Conservation (phyloP, 345 rosid species). For the Salix arbutifolia region DNA sequence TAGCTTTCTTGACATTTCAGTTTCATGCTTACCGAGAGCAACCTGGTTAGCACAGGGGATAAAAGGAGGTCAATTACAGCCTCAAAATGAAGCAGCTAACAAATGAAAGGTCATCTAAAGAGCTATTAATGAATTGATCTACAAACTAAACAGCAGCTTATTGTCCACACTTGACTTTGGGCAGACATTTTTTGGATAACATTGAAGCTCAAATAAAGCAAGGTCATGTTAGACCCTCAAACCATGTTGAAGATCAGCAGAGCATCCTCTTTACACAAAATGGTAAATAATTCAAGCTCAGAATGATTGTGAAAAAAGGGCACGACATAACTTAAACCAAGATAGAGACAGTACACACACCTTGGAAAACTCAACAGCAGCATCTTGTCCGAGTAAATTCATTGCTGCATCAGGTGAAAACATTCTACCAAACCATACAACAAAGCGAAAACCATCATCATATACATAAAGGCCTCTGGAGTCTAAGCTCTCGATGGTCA, state of each 20-base stretch:
- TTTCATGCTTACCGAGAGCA: conserved; percentile 47
- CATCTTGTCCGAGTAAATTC: conserved; percentile 80
- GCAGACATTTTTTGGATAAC: not conserved
- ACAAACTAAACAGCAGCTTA: not conserved
- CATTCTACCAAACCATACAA: conserved; percentile 93
- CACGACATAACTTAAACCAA: not conserved
- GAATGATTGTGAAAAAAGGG: not conserved
- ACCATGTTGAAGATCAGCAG: not conserved
- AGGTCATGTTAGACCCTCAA: not conserved
- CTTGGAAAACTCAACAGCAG: conserved; percentile 84
- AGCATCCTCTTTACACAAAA: not conserved
- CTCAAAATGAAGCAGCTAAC: not conserved
- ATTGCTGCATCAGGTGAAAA: conserved; percentile 79
- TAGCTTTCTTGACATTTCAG: conserved; percentile 85
- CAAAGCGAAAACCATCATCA: conserved; percentile 82
- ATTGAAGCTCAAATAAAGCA: not conserved
- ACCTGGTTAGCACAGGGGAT: conserved; percentile 45
- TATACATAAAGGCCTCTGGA: conserved; percentile 86
- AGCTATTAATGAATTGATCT: not conserved
- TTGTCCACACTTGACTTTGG: not conserved
- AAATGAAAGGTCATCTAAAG: not conserved
- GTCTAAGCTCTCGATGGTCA: conserved; percentile 82
- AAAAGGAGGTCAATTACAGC: not conserved
- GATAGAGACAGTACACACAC: conserved; percentile 39
- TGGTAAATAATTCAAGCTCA: not conserved